Percentiles rank a stretch among this genome's conserved stretches.
These are phyloP conservation scores for Hemisphaericaspora xylofermentans DNA, from an alignment of 1,139 yeast genomes.

Conservation along the genomic window DNA sequence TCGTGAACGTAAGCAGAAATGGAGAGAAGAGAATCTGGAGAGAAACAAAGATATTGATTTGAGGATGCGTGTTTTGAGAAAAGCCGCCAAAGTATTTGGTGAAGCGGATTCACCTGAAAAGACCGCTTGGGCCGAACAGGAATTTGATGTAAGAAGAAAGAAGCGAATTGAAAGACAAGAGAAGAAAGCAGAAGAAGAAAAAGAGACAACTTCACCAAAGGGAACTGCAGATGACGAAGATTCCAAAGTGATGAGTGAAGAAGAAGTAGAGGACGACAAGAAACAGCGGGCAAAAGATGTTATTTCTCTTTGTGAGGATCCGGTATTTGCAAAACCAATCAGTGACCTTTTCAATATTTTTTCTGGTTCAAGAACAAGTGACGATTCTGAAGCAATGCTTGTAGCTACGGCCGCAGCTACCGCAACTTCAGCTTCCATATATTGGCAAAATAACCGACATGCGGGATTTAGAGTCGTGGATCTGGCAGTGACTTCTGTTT, in stretches of 20 bases:
- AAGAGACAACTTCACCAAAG: slow-evolving; percentile 6
- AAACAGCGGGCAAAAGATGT: slow-evolving; percentile 2
- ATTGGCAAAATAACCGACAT: slow-evolving; percentile 13
- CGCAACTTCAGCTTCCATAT: slow-evolving; percentile 38
- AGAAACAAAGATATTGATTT: slow-evolving; percentile 87
- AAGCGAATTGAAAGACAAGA: slow-evolving; percentile 49
- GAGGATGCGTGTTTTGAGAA: slow-evolving; percentile 68
- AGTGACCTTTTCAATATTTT: slow-evolving; percentile 39
- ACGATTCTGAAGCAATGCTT: slow-evolving; percentile 37
- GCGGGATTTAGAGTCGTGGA: slow-evolving; percentile 7
- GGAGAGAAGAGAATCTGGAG: slow-evolving; percentile 84
- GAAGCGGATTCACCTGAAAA: slow-evolving; percentile 52
- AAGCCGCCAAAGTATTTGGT: slow-evolving; percentile 73
- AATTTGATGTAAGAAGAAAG: slow-evolving; percentile 63
- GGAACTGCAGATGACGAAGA: not conserved
- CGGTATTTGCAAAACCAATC: slow-evolving; percentile 23
- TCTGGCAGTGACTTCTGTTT: slow-evolving; percentile 4
- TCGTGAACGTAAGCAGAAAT: slow-evolving; percentile 81
- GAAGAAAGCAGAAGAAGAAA: slow-evolving; percentile 18
- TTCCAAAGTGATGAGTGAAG: slow-evolving; percentile 1
- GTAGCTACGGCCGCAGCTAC: slow-evolving; percentile 42
- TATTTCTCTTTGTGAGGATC: slow-evolving; percentile 18
- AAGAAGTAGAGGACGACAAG: slow-evolving; percentile 3
- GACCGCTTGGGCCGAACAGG: slow-evolving; percentile 72
- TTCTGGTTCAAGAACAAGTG: slow-evolving; percentile 33